phyloP scores from a whole-genome alignment of 176 grass and related monocot genomes.

The Echinochloa phyllopogon region DNA sequence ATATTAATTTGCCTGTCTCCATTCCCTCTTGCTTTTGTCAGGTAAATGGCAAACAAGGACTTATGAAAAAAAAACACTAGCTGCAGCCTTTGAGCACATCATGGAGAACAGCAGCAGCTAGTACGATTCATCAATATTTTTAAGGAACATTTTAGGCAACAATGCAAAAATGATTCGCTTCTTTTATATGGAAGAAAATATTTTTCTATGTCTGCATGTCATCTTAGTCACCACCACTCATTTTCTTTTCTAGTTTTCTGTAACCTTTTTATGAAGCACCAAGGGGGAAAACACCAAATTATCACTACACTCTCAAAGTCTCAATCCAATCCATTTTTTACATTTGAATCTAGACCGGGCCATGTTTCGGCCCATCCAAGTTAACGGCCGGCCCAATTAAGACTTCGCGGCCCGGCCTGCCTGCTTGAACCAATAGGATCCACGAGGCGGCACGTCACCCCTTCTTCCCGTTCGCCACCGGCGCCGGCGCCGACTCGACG shows the following conservation, averaged over 20 bases:
- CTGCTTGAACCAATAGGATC: not conserved
- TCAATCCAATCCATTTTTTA: conserved; percentile 15
- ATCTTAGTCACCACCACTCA: not conserved
- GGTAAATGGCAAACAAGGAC: too few relatives aligned
- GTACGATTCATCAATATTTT: too few relatives aligned
- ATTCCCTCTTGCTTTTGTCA: too few relatives aligned
- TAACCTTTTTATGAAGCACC: not conserved
- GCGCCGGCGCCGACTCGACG: conserved; percentile 35
- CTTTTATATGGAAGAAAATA: not conserved
- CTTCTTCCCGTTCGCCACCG: conserved; percentile 47
- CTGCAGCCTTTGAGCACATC: too few relatives aligned
- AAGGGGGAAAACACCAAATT: not conserved
- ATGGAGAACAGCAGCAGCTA: too few relatives aligned
- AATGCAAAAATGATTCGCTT: not conserved
- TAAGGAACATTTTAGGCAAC: not conserved
- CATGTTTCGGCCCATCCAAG: not conserved
- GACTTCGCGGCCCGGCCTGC: conserved; percentile 16
- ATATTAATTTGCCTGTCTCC: too few relatives aligned
- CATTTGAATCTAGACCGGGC: not conserved
- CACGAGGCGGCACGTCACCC: conserved; percentile 30
- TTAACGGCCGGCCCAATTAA: conserved; percentile 33
- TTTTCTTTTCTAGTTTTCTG: not conserved
- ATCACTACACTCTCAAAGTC: not conserved
- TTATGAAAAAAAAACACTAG: too few relatives aligned
- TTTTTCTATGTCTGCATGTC: not conserved